Conservation (phyloP, 2,329 filamentous ascomycete species). For the Colletotrichum simmondsii region DNA sequence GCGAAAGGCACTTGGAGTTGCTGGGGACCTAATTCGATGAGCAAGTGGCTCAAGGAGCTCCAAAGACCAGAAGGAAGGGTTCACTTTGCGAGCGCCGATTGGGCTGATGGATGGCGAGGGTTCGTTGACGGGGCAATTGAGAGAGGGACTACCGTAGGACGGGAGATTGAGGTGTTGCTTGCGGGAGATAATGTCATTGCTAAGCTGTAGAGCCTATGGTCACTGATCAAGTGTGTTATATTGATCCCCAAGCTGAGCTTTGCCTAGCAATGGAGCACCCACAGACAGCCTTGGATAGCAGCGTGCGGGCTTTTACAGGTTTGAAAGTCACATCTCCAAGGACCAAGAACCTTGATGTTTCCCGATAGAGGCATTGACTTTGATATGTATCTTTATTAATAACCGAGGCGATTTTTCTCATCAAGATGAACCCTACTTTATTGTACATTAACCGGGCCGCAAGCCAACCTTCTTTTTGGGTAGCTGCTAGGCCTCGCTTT, state of each 20-base stretch:
- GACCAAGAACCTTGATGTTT: neutral
- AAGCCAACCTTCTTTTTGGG: slow-evolving; percentile 12
- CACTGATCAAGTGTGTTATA: too few relatives aligned
- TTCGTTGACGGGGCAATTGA: neutral
- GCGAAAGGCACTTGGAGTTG: neutral
- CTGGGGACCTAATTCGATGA: neutral
- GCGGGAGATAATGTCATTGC: neutral
- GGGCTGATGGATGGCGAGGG: too few relatives aligned
- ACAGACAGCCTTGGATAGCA: neutral
- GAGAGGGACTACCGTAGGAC: neutral
- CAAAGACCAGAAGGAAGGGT: neutral
- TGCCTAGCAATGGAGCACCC: too few relatives aligned
- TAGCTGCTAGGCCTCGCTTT: neutral
- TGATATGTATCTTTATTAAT: slow-evolving; percentile 22
- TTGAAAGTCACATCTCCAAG: neutral
- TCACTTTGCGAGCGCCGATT: neutral
- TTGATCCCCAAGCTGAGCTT: too few relatives aligned
- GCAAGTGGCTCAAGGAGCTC: neutral
- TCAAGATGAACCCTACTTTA: slow-evolving; percentile 23
- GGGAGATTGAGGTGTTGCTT: neutral
- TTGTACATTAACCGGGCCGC: slow-evolving; percentile 31
- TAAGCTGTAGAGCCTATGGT: neutral
- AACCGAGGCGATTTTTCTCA: slow-evolving; percentile 30
- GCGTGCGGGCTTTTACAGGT: neutral
- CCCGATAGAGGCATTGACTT: neutral